Evolutionary conservation across 495 filamentous ascomycete species (phyloP), one percentile per base, ranked within the genome.

Genomic region (Xylaria castorea): DNA sequence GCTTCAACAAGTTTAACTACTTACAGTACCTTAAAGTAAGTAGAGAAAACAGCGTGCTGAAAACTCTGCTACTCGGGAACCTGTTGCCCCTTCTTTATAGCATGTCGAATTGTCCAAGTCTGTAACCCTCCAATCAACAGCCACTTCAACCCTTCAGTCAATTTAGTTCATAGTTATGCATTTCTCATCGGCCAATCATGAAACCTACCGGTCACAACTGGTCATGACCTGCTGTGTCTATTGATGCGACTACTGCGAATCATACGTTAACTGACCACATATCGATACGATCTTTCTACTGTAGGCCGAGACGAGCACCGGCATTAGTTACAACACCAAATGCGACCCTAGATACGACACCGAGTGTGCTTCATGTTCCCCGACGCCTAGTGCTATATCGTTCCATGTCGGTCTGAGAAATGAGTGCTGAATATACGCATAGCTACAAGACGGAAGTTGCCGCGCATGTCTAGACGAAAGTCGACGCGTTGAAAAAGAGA

Each of bases 231-330:
- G 22, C 63, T n/a, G 44, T 53, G 30, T 67, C 53, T 27, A 40
- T 66, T 16, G 63, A 48, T 66, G 27, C 36, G 12, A 66, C 44
- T 66, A 5, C 63, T 66, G 27, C 40, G 32, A 67, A 67, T 68
- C 66, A 68, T 68, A 68, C 50, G 66, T 68, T 68, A 4, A 42
- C 48, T 42, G 14, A 22, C 20, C 34, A 57, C 32, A 57, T 51
- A 18, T 44, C 20, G 30, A 14, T 57, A 1, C 66, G 5, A 68
- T 57, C 30, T 44, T 27, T 30, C 66, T 30, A 42, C 38, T 42
- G 38, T 42, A 40, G 48, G n/a, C 42, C 48, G 50, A 68, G 32
- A 57, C 48, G 36, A 18, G 27, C 66, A 36, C 48, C 14, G 66
- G 34, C 22, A 36, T 55, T 68, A 55, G 66, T 30, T 44, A 32